Evolutionary conservation across 495 filamentous ascomycete species (phyloP), one percentile per base, ranked within the genome.

Genomic region (Rhizodiscina lignyota): DNA sequence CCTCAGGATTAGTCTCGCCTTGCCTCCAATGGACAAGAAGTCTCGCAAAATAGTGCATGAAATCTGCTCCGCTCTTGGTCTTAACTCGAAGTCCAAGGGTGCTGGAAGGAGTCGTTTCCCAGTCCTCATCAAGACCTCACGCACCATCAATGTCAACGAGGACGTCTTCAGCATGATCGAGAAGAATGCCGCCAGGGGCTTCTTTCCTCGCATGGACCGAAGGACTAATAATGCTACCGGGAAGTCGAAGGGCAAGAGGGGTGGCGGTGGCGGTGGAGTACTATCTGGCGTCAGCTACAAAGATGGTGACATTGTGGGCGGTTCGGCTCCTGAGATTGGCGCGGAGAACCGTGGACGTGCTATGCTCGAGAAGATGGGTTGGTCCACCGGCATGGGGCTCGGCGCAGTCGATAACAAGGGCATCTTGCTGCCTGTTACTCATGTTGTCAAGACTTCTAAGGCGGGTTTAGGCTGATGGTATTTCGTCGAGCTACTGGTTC

Each of bases 321-420:
- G 67, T 8, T 67, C 70, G 21, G 89, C 86, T 0, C 77, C 82
- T 2, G 87, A 92, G 53, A 63, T 99, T 18, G 82, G 83, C 1
- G 62, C 57, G 2, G 83, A 80, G 32, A 99, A 94, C 41, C 77
- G 67, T 44, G 89, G 89, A 16, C 67, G 83, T 29, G 74, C 72
- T 2, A 83, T 99, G 79, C 52, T 99, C 35, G 85, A 94, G 55
- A 96, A 87, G 59, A 96, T 96, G 89, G 89, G 89, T 13, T 99
- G 91, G 83, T 79, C 66, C 40, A 75, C 69, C 30, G 89, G 89
- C 3, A 96, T 76, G 54, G 78, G 76, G 4, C 63, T 99, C n/a
- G 89, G 89, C 28, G 68, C 78, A 3, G 46, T 64, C 6, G 75
- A 89, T 39, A 89, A 89, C 52, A 80, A 89, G 53, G 89, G 91